phyloP scores from a whole-genome alignment of 2,329 filamentous ascomycete genomes.

The Plenodomus biglobosus region DNA sequence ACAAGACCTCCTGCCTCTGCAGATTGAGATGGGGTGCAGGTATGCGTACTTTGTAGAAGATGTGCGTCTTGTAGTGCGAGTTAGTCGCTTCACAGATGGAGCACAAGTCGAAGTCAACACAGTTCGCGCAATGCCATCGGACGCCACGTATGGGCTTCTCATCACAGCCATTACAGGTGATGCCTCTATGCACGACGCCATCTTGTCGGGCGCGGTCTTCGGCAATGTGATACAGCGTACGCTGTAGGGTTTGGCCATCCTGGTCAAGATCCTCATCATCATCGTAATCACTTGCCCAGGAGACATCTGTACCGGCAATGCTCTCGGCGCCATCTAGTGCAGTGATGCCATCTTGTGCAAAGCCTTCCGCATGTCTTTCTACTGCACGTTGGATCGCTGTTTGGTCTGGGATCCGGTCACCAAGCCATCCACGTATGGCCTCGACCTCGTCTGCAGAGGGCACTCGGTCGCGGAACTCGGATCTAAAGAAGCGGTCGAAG shows the following conservation, averaged over 20 bases:
- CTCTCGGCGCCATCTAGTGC: constrained; percentile 29
- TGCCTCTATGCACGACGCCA: constrained; percentile 82
- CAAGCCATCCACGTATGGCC: constrained; percentile 22
- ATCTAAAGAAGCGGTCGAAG: constrained; percentile 31
- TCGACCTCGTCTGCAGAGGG: constrained; percentile 23
- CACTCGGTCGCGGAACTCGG: constrained; percentile 21
- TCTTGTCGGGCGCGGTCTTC: constrained; percentile 84
- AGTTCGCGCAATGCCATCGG: constrained; percentile 93
- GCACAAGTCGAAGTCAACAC: constrained; percentile 92
- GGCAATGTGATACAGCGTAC: constrained; percentile 85
- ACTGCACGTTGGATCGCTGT: constrained; percentile 21
- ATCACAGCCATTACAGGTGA: constrained; percentile 87
- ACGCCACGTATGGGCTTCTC: constrained; percentile 87
- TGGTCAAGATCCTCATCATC: constrained; percentile 45
- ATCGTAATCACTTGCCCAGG: constrained; percentile 33
- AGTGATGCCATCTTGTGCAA: constrained; percentile 7
- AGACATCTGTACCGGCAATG: constrained; percentile 37
- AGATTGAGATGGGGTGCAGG: constrained; percentile 81
- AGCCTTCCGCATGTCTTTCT: constrained; percentile 22
- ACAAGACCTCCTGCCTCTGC: constrained; percentile 61
- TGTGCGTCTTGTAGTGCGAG: constrained; percentile 82
- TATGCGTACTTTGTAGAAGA: constrained; percentile 94
- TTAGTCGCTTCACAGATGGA: constrained; percentile 82
- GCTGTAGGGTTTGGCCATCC: constrained; percentile 77
- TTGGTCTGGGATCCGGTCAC: constrained; percentile 16